Base-by-base conservation (phyloP, 345 rosid species). In the Sisymbrium altissimum region DNA sequence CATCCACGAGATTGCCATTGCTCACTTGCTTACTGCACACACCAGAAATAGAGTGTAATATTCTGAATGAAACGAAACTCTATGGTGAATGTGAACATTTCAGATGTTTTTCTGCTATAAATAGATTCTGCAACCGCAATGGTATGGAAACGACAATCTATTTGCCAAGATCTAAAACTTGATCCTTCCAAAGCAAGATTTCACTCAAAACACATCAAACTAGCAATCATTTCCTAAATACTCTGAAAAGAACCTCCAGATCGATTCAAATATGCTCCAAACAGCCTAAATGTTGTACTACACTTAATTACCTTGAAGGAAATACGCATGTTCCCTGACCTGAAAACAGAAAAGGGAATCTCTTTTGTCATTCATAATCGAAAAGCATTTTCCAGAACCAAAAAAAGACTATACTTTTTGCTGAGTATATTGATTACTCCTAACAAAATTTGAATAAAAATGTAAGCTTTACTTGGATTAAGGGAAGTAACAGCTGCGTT, bases 401-500 rank as follows among this genome's bases (percentile, higher is more conserved):
- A n/a, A 64, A 9, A 39, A 63, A 35, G 27, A 46, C 8, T n/a
- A n/a, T n/a, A n/a, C 18, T 54, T 45, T 61, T 15, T 43, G 6
- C 17, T n/a, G n/a, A n/a, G n/a, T n/a, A n/a, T n/a, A n/a, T n/a
- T n/a, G n/a, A n/a, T n/a, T n/a, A n/a, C n/a, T n/a, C n/a, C n/a
- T n/a, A n/a, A n/a, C n/a, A n/a, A n/a, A n/a, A n/a, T n/a, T n/a
- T n/a, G n/a, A n/a, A n/a, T n/a, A n/a, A n/a, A n/a, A 13, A 44
- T 4, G 66, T 13, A 50, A 50, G 18, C 6, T 78, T 87, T 71
- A 94, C 98, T 94, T 27, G 98, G 98, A 82, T 94, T 80, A 27
- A 89, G 80, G 80, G 81, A 86, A 13, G 95, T 91, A 45, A 86
- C 79, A 46, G 85, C 81, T 32, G 98, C 97, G 33, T 84, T 78